phyloP scores from a whole-genome alignment of 192 early-diverging fungal species.

The Backusella tuberculispora region DNA sequence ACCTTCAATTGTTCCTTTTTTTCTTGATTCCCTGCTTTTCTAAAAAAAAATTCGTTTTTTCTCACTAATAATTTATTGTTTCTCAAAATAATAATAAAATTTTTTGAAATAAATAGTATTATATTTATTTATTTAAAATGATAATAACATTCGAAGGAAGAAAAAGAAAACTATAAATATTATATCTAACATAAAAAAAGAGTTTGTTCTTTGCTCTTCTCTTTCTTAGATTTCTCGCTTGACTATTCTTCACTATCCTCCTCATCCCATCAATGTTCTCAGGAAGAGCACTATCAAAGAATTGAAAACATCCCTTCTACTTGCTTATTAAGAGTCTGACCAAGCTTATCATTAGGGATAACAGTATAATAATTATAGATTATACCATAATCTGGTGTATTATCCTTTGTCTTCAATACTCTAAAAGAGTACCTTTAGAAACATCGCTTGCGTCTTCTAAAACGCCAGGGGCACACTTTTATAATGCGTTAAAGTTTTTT shows the following conservation, averaged over 20 bases:
- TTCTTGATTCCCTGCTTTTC: too few relatives aligned
- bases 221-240: constrained; percentile 55
- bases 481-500: constrained; percentile 94
- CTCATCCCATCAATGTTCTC: constrained; percentile 94
- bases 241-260: constrained; percentile 52
- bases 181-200: background rate
- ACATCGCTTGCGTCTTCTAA: constrained; percentile 98
- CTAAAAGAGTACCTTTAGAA: constrained; percentile 98
- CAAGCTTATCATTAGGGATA: constrained; percentile 90
- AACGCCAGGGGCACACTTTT: constrained; percentile 92
- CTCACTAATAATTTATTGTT: too few relatives aligned
- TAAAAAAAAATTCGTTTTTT: too few relatives aligned
- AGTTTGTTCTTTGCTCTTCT: constrained; percentile 41
- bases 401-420: constrained; percentile 95
- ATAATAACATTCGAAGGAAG: background rate
- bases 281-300: constrained; percentile 89
- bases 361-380: too few relatives aligned
- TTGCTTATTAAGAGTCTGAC: constrained; percentile 90
- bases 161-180: background rate
- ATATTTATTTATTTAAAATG: background rate
- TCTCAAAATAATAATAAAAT: too few relatives aligned
- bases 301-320: constrained; percentile 92
- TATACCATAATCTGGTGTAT: constrained; percentile 98
- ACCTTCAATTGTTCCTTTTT: too few relatives aligned
- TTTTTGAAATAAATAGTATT: background rate